Percentiles rank a stretch among this genome's conserved stretches.
These are phyloP conservation scores for Marasmius fiardii DNA, from an alignment of 1,284 basidiomycete genomes.

Conservation along the genomic window DNA sequence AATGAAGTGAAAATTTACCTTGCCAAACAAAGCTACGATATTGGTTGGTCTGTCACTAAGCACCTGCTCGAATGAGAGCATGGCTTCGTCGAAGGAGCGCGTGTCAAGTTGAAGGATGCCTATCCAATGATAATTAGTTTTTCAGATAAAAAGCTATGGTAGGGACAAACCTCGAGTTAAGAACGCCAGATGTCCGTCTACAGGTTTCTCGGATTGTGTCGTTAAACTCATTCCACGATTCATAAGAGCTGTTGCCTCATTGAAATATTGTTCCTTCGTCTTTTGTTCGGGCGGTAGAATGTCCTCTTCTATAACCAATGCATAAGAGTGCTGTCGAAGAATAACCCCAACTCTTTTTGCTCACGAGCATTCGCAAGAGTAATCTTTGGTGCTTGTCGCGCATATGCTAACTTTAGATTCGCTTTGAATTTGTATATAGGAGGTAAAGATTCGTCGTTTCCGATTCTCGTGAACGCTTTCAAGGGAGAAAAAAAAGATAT, in stretches of 20 bases:
- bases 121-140: slow-evolving; percentile 27
- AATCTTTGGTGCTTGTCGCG: slow-evolving; percentile 79
- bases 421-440: slow-evolving; percentile 80
- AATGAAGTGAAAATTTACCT: slow-evolving; percentile 36
- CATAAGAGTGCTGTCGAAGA: slow-evolving; percentile 1
- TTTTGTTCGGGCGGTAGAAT: slow-evolving; percentile 49
- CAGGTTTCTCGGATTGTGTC: slow-evolving; percentile 48
- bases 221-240: slow-evolving; percentile 63
- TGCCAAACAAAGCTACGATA: slow-evolving; percentile 75
- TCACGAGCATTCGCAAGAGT: slow-evolving; percentile 70
- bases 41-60: slow-evolving; percentile 79
- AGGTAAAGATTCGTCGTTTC: slow-evolving; percentile 41
- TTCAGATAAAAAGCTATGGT: slow-evolving; percentile 11
- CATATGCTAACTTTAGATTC: slow-evolving; percentile 77
- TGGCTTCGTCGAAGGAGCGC: slow-evolving; percentile 74
- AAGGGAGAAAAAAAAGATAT: slow-evolving; percentile 8
- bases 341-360: slow-evolving; percentile 26
- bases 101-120: slow-evolving; percentile 82
- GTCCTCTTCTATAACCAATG: slow-evolving; percentile 59
- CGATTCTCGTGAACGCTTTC: slow-evolving; percentile 55
- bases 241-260: slow-evolving; percentile 66
- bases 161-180: slow-evolving; percentile 60
- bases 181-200: slow-evolving; percentile 50
- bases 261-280: slow-evolving; percentile 67
- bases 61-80: slow-evolving; percentile 81